phyloP scores from a whole-genome alignment of 371 early-diverging fungal species.

The Saksenaea oblongispora region DNA sequence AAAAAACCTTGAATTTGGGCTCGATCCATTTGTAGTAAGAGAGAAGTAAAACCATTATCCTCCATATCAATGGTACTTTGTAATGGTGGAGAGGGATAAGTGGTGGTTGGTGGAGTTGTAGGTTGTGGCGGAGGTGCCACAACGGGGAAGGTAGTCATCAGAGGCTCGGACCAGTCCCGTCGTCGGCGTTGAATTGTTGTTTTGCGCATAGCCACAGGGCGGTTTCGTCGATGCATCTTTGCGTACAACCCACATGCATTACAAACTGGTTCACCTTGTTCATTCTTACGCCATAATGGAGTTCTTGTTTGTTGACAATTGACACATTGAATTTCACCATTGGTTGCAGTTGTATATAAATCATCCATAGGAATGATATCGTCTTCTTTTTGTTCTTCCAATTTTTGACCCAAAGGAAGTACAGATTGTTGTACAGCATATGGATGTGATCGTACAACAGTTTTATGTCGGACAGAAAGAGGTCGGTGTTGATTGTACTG shows the following conservation, averaged over 20 bases:
- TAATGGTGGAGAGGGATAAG: neutral
- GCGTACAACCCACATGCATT: slow-evolving; percentile 93
- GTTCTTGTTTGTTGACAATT: slow-evolving; percentile 86
- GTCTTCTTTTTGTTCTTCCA: neutral
- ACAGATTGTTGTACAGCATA: slow-evolving; percentile 23
- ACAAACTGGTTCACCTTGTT: slow-evolving; percentile 81
- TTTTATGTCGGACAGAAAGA: slow-evolving; percentile 59
- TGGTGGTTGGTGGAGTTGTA: neutral
- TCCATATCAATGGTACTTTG: slow-evolving; percentile 25
- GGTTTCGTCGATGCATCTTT: slow-evolving; percentile 71
- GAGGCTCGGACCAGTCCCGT: slow-evolving; percentile 48
- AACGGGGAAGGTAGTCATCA: neutral
- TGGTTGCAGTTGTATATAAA: neutral
- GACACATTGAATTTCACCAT: slow-evolving; percentile 50
- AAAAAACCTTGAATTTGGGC: slow-evolving; percentile 58
- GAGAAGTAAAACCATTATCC: slow-evolving; percentile 41
- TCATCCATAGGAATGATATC: neutral
- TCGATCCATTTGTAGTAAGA: slow-evolving; percentile 51
- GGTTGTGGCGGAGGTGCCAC: neutral
- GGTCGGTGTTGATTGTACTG: slow-evolving; percentile 75
- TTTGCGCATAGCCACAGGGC: slow-evolving; percentile 68
- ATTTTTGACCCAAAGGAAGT: slow-evolving; percentile 3
- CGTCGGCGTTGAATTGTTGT: slow-evolving; percentile 66
- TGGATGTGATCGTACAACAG: slow-evolving; percentile 21
- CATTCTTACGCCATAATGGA: slow-evolving; percentile 87